A percentile compares a stretch with the other conserved stretches of the same genome.
phyloP scores from a whole-genome alignment of 768 basidiomycete species.

The Cyclocybe cylindracea region DNA sequence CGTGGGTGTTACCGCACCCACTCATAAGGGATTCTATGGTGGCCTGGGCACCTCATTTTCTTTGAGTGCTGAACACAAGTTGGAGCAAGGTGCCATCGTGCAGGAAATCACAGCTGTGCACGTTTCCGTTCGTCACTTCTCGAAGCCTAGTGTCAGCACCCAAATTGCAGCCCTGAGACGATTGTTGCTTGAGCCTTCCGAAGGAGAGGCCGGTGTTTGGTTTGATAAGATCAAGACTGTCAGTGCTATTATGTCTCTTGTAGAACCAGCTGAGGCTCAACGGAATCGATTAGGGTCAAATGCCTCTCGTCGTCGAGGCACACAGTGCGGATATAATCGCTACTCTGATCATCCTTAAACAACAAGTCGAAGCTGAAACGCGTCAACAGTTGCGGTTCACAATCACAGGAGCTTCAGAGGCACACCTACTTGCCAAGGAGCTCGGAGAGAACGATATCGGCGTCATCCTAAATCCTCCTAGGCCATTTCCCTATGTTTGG shows the following conservation, averaged over 20 bases:
- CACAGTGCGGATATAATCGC: slow-evolving; percentile 84
- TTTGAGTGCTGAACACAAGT: slow-evolving; percentile 55
- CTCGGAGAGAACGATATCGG: slow-evolving; percentile 52
- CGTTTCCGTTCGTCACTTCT: slow-evolving; percentile 53
- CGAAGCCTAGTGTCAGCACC: slow-evolving; percentile 69
- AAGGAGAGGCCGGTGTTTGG: slow-evolving; percentile 40
- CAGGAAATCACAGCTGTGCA: slow-evolving; percentile 69
- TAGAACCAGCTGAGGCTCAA: neutral
- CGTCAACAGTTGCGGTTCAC: slow-evolving; percentile 52
- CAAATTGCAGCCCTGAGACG: slow-evolving; percentile 74
- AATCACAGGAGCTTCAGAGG: slow-evolving; percentile 67
- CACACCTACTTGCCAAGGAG: slow-evolving; percentile 68
- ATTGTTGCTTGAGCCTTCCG: slow-evolving; percentile 50
- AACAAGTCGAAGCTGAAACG: slow-evolving; percentile 53
- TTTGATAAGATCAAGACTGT: slow-evolving; percentile 49
- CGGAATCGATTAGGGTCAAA: slow-evolving; percentile 46
- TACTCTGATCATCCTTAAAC: slow-evolving; percentile 68
- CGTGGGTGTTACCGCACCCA: slow-evolving; percentile 63
- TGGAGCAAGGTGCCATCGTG: slow-evolving; percentile 63
- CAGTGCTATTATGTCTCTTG: slow-evolving; percentile 6
- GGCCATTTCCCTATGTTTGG: slow-evolving; percentile 77
- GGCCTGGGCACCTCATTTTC: slow-evolving; percentile 73
- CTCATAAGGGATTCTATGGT: slow-evolving; percentile 48
- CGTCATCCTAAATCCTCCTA: slow-evolving; percentile 50
- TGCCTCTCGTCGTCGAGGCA: slow-evolving; percentile 76